Percentiles rank a stretch among this genome's conserved stretches.
phyloP scores from a whole-genome alignment of 495 filamentous ascomycete species.

The Annulohypoxylon nitens region DNA sequence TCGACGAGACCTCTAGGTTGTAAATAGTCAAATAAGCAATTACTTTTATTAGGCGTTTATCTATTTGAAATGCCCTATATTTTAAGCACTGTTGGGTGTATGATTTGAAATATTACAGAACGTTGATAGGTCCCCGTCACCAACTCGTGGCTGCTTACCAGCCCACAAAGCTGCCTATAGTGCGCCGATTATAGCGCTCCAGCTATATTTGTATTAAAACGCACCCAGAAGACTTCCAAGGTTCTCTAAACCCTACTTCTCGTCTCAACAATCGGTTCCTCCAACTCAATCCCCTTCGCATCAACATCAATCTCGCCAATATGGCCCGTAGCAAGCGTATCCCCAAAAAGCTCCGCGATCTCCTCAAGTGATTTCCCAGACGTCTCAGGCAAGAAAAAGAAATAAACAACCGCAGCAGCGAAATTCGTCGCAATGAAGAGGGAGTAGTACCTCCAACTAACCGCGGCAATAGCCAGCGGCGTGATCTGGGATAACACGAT shows the following conservation, averaged over 20 bases:
- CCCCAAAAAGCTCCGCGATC: neutral
- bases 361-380: slow-evolving; percentile 2
- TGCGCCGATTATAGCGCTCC: neutral
- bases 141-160: too few species aligned
- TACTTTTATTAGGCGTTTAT: too few species aligned
- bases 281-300: slow-evolving; percentile 5
- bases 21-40: too few species aligned
- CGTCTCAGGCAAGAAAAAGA: neutral
- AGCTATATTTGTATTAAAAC: neutral
- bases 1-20: too few species aligned
- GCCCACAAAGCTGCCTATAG: too few species aligned
- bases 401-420: neutral
- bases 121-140: too few species aligned
- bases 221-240: neutral
- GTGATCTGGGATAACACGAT: slow-evolving; percentile 1
- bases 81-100: too few species aligned
- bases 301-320: slow-evolving; percentile 2
- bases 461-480: neutral
- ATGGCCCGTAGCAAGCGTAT: neutral
- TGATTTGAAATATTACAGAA: too few species aligned
- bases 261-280: neutral
- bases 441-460: neutral
- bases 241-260: neutral
- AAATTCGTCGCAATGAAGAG: slow-evolving; percentile 8
- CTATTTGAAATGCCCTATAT: too few species aligned